phyloP scores from a whole-genome alignment of 2,329 filamentous ascomycete species.

The Curvularia verruculosa region DNA sequence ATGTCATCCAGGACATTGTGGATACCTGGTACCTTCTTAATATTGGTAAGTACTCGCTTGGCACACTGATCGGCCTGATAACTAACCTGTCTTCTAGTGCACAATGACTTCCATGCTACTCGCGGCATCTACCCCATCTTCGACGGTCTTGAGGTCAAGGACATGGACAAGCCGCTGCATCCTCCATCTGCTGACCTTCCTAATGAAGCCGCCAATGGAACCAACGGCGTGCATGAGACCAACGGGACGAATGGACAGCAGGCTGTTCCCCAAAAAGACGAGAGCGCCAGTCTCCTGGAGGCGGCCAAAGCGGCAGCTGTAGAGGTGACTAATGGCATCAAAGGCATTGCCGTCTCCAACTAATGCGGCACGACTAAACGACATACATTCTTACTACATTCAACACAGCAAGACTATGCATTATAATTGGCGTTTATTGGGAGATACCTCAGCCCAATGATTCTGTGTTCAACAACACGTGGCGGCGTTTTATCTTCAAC shows the following conservation, averaged over 20 bases:
- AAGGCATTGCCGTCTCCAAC: constrained; percentile 33
- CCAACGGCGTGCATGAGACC: constrained; percentile 14
- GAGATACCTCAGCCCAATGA: not conserved
- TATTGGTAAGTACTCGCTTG: constrained; percentile 69
- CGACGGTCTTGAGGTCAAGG: constrained; percentile 72
- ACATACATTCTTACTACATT: constrained; percentile 37
- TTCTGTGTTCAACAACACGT: constrained; percentile 14
- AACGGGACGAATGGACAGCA: constrained; percentile 25
- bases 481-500: constrained; percentile 26
- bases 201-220: constrained; percentile 6
- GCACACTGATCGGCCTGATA: not conserved
- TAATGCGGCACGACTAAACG: constrained; percentile 22
- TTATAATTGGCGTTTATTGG: constrained; percentile 15
- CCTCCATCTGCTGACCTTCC: constrained; percentile 17
- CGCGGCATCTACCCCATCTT: constrained; percentile 86
- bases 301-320: constrained; percentile 37
- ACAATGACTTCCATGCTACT: constrained; percentile 94
- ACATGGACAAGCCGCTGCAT: constrained; percentile 60
- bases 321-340: constrained; percentile 41
- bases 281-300: constrained; percentile 29
- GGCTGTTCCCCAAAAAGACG: constrained; percentile 20
- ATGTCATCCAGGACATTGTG: constrained; percentile 82
- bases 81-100: constrained; percentile 63
- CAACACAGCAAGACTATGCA: constrained; percentile 40
- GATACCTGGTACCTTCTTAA: constrained; percentile 93